Evolutionary conservation across 495 filamentous ascomycete species (phyloP).

Genomic region (Tetracladium marchalianum): DNA sequence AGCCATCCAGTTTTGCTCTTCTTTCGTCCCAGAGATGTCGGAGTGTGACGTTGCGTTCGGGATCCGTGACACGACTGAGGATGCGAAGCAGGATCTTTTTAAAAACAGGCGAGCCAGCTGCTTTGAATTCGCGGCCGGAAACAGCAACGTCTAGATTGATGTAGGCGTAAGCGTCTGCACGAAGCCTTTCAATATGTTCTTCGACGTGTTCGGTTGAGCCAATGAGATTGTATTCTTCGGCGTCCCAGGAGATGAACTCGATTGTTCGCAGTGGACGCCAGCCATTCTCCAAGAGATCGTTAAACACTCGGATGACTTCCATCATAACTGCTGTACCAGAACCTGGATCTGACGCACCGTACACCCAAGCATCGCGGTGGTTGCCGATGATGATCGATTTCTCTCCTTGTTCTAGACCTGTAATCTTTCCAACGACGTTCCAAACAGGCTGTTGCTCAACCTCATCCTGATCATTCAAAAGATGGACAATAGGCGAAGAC

Average conservation of each 20-base stretch:
- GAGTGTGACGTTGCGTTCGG: conserved; percentile 59
- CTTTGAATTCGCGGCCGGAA: conserved; percentile 60
- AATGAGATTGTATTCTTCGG: conserved; percentile 83
- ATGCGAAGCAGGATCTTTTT: conserved; percentile 58
- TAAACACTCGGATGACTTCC: conserved; percentile 76
- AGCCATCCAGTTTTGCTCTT: conserved; percentile 50
- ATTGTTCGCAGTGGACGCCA: conserved; percentile 92
- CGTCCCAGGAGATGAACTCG: conserved; percentile 94
- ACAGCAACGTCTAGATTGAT: conserved; percentile 89
- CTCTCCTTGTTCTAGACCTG: conserved; percentile 69
- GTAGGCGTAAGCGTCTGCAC: conserved; percentile 68
- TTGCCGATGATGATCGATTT: conserved; percentile 89
- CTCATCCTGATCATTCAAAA: conserved; percentile 87
- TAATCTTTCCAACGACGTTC: conserved; percentile 77
- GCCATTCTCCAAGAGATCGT: conserved; percentile 58
- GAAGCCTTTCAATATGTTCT: conserved; percentile 71
- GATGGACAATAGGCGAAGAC: conserved; percentile 64
- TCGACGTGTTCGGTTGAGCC: conserved; percentile 95
- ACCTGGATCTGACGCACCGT: conserved; percentile 76
- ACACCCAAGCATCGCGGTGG: conserved; percentile 89
- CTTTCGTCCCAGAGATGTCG: conserved; percentile 66
- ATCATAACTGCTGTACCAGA: conserved; percentile 87
- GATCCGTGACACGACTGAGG: conserved; percentile 65
- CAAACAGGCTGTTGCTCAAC: conserved; percentile 73
- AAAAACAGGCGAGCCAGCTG: conserved; percentile 70